These are phyloP conservation scores for Colletotrichum gloeosporioides DNA, from an alignment of 2,329 filamentous ascomycete genomes.

Conservation along the genomic window DNA sequence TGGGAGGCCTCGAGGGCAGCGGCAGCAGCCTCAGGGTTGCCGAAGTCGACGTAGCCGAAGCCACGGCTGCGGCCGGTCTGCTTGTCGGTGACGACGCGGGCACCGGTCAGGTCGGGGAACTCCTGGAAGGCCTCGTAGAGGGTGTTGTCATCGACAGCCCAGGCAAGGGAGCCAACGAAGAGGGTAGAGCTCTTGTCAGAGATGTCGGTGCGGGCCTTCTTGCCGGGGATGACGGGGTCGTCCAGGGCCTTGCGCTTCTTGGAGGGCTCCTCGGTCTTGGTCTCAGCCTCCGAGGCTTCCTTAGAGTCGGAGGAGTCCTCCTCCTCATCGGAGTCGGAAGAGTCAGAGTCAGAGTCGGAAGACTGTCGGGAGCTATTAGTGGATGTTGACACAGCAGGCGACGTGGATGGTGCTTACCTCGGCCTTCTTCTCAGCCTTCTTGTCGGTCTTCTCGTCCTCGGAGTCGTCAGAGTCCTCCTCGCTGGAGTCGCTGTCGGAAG, in stretches of 20 bases:
- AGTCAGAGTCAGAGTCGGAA: conserved; percentile 38
- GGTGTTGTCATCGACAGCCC: conserved; percentile 86
- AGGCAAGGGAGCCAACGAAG: conserved; percentile 89
- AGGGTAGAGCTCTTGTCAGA: conserved; percentile 67
- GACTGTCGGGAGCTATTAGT: conserved; percentile 6
- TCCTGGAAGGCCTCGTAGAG: conserved; percentile 82
- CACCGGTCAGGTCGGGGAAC: conserved; percentile 74
- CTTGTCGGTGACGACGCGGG: conserved; percentile 84
- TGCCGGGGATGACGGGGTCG: conserved; percentile 50
- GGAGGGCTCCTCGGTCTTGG: conserved; percentile 54
- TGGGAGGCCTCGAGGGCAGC: conserved; percentile 79
- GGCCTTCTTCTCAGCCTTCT: conserved; percentile 24
- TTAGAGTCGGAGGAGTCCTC: conserved; percentile 36
- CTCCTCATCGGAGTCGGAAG: conserved; percentile 37
- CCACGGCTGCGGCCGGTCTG: conserved; percentile 84
- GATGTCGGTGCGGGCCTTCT: conserved; percentile 72
- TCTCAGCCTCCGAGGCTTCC: conserved; percentile 38
- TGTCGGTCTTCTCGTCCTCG: conserved; percentile 31
- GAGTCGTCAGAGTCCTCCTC: conserved; percentile 30
- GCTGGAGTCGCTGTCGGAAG: conserved; percentile 33
- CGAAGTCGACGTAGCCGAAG: conserved; percentile 93
- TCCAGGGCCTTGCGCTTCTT: conserved; percentile 74
- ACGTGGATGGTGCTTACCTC: conserved; percentile 10
- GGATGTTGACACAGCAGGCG: background rate
- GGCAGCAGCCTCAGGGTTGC: conserved; percentile 68